A percentile compares a stretch with the other conserved stretches of the same genome.
These are phyloP conservation scores for Diaporthe ampelina DNA, from an alignment of 2,329 filamentous ascomycete genomes.

Conservation along the genomic window DNA sequence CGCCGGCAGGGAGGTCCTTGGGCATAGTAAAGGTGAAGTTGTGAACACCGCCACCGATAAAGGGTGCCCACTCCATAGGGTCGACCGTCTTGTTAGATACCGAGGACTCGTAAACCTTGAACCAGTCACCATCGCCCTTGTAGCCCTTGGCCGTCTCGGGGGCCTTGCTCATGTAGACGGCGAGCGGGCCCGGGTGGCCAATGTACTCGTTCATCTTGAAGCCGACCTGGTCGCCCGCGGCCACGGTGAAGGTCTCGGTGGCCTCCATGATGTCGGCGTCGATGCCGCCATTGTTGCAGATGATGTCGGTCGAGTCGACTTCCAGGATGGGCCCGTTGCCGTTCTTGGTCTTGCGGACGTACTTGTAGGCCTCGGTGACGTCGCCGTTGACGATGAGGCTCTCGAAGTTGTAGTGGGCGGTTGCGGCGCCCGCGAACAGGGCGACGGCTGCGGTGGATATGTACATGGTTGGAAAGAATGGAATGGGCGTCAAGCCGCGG, in stretches of 20 bases:
- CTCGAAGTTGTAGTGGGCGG: slow-evolving; percentile 44
- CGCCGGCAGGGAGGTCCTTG: slow-evolving; percentile 50
- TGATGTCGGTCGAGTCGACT: slow-evolving; percentile 53
- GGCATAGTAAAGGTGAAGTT: slow-evolving; percentile 54
- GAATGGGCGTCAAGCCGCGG: neutral
- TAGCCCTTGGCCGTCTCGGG: slow-evolving; percentile 49
- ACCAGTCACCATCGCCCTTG: slow-evolving; percentile 53
- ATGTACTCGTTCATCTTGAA: slow-evolving; percentile 55
- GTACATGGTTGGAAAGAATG: neutral
- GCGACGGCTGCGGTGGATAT: neutral
- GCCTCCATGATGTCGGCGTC: slow-evolving; percentile 52
- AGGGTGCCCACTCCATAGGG: slow-evolving; percentile 51
- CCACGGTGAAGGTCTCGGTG: slow-evolving; percentile 54
- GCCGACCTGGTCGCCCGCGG: slow-evolving; percentile 56
- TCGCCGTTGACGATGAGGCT: slow-evolving; percentile 45
- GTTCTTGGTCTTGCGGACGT: slow-evolving; percentile 45
- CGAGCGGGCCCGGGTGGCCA: slow-evolving; percentile 56
- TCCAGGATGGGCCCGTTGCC: slow-evolving; percentile 57
- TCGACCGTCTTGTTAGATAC: slow-evolving; percentile 48
- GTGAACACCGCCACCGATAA: slow-evolving; percentile 34
- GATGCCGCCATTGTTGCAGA: slow-evolving; percentile 53
- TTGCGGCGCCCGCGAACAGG: neutral
- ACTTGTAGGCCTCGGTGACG: slow-evolving; percentile 44
- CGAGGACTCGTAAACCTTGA: slow-evolving; percentile 54
- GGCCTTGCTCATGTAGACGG: slow-evolving; percentile 55